Conservation (phyloP, 257 asterid genomes). For the Scutellaria minor region DNA sequence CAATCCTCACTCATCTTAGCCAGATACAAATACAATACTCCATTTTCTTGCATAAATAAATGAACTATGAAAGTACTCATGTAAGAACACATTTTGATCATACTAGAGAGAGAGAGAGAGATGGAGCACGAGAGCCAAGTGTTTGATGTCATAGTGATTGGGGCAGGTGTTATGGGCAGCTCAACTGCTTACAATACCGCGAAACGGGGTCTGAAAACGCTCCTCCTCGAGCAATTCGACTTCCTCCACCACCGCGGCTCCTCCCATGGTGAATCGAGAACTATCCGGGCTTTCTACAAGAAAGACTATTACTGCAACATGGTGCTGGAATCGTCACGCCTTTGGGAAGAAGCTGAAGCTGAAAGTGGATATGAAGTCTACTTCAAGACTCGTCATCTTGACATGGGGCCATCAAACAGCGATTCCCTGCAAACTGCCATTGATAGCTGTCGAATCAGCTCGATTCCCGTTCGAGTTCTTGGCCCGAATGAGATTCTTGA, state of each 20-base stretch:
- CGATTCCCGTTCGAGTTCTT: slow-evolving; percentile 55
- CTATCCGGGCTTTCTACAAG: slow-evolving; percentile 80
- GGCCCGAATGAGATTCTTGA: slow-evolving; percentile 21
- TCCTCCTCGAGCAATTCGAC: slow-evolving; percentile 92
- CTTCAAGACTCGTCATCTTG: slow-evolving; percentile 72
- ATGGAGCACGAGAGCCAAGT: slow-evolving; percentile 46
- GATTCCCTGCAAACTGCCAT: slow-evolving; percentile 59
- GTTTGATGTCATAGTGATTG: slow-evolving; percentile 79
- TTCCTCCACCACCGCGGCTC: slow-evolving; percentile 97
- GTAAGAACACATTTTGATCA: no score
- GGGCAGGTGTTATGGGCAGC: slow-evolving; percentile 97
- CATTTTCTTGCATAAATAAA: no score
- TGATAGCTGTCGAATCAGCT: slow-evolving; percentile 60
- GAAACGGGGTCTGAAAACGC: slow-evolving; percentile 68
- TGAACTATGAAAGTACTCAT: no score
- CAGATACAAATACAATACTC: no score
- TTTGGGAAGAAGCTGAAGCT: slow-evolving; percentile 70
- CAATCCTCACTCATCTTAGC: no score
- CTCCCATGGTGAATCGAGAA: slow-evolving; percentile 98
- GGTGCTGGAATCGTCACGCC: slow-evolving; percentile 61
- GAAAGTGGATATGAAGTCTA: slow-evolving; percentile 81
- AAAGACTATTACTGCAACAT: slow-evolving; percentile 72
- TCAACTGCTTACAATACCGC: slow-evolving; percentile 83
- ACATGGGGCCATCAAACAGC: slow-evolving; percentile 63
- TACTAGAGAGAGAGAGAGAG: not conserved